These are phyloP conservation scores for Lineolata rhizophorae DNA, from an alignment of 495 filamentous ascomycete species.

Conservation along the genomic window DNA sequence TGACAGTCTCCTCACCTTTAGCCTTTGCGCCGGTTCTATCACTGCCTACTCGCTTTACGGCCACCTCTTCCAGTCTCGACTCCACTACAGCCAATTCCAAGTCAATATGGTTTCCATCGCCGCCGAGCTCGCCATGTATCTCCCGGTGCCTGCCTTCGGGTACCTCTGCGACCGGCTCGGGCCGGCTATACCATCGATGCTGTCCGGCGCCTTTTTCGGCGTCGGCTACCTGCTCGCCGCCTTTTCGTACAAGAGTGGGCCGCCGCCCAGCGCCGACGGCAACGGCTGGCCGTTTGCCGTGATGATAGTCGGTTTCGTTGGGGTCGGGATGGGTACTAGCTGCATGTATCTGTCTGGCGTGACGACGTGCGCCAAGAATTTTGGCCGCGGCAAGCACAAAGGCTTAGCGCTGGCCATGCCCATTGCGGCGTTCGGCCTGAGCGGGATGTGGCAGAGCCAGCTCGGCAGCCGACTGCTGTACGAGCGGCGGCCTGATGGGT, in stretches of 20 bases:
- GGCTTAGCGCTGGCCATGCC: constrained; percentile 76
- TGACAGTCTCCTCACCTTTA: constrained; percentile 8
- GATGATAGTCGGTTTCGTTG: constrained; percentile 68
- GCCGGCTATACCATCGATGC: constrained; percentile 47
- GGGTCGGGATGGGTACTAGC: constrained; percentile 61
- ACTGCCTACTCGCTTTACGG: constrained; percentile 83
- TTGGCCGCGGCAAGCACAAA: constrained; percentile 67
- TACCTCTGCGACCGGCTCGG: constrained; percentile 76
- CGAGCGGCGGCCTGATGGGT: constrained; percentile 35
- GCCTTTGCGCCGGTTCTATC: constrained; percentile 64
- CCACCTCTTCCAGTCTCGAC: constrained; percentile 57
- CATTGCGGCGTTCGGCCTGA: constrained; percentile 81
- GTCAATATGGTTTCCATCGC: constrained; percentile 76
- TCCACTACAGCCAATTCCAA: constrained; percentile 73
- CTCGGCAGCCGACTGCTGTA: constrained; percentile 59
- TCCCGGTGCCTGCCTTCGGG: constrained; percentile 71
- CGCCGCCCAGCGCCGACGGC: constrained; percentile 31
- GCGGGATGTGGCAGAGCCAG: constrained; percentile 89
- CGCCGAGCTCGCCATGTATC: constrained; percentile 69
- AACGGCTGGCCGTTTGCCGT: constrained; percentile 48
- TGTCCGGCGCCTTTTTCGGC: constrained; percentile 54
- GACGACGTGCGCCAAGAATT: constrained; percentile 93
- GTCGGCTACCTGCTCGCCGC: constrained; percentile 68
- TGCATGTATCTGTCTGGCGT: constrained; percentile 73
- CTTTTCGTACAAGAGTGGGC: constrained; percentile 45